These are phyloP conservation scores for Erodium maritimum DNA, from an alignment of 345 rosid genomes.

Conservation along the genomic window DNA sequence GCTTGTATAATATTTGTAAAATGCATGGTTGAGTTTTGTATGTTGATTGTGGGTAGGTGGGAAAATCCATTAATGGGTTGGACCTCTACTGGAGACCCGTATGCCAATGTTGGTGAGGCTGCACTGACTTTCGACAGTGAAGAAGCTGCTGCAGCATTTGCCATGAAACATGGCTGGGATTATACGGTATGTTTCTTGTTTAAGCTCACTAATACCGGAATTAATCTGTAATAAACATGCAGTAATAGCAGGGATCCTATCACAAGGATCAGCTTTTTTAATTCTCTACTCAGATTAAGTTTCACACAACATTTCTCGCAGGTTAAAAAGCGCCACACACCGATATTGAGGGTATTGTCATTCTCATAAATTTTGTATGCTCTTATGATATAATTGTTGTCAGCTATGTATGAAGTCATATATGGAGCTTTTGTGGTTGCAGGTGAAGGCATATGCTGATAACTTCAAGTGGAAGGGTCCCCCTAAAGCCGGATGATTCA, in stretches of 20 bases:
- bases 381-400: neutral
- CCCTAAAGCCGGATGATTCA: no score
- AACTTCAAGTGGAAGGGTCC: no score
- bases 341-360: neutral
- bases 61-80: conserved; percentile 99
- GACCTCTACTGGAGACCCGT: conserved; percentile 99
- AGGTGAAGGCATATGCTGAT: no score
- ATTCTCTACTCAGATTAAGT: no score
- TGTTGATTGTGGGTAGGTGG: conserved; percentile 40
- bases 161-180: conserved; percentile 92
- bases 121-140: conserved; percentile 63
- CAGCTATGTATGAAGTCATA: no score
- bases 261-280: no score
- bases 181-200: conserved; percentile 38
- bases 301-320: neutral
- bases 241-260: no score
- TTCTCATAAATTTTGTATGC: neutral
- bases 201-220: no score
- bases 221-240: no score
- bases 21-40: no score
- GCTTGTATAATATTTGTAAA: no score
- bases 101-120: conserved; percentile 93
- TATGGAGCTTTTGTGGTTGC: no score
- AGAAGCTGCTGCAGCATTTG: conserved; percentile 76
- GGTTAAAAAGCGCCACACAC: neutral